Percentiles rank a stretch among this genome's conserved stretches.
Evolutionary conservation across 169 alveolate genomes (phyloP).

Genomic region (Cryptosporidium muris): DNA sequence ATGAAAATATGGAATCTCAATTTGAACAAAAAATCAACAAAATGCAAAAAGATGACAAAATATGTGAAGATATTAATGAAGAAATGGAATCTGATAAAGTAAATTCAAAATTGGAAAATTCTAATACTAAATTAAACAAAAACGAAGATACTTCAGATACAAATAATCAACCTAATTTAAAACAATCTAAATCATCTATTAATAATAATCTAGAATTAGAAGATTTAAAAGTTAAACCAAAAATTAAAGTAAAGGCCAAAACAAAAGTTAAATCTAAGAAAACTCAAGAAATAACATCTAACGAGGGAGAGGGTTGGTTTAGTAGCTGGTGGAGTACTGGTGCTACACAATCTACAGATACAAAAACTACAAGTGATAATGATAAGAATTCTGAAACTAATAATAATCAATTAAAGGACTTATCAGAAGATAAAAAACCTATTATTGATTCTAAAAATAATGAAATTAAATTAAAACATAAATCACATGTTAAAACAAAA

Average conservation of each 20-base stretch:
- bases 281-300: background rate
- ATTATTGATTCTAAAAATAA: background rate
- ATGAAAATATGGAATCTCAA: background rate
- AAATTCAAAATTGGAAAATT: background rate
- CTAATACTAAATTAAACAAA: background rate
- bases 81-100: background rate
- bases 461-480: background rate
- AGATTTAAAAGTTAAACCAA: constrained; percentile 22
- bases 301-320: constrained; percentile 46
- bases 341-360: constrained; percentile 2
- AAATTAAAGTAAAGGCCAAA: constrained; percentile 14
- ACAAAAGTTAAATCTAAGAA: constrained; percentile 26
- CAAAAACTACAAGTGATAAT: constrained; percentile 8
- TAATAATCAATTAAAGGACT: background rate
- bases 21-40: background rate
- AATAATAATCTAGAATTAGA: background rate
- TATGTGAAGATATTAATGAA: background rate
- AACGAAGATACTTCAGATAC: constrained; percentile 1
- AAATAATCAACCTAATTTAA: background rate
- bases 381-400: background rate
- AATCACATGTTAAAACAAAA: background rate
- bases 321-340: constrained; percentile 39
- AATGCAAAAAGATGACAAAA: constrained; percentile 7
- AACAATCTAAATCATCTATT: background rate
- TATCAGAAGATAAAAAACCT: background rate